phyloP scores from a whole-genome alignment of 208 protist genomes.

The Leishmania braziliensis region DNA sequence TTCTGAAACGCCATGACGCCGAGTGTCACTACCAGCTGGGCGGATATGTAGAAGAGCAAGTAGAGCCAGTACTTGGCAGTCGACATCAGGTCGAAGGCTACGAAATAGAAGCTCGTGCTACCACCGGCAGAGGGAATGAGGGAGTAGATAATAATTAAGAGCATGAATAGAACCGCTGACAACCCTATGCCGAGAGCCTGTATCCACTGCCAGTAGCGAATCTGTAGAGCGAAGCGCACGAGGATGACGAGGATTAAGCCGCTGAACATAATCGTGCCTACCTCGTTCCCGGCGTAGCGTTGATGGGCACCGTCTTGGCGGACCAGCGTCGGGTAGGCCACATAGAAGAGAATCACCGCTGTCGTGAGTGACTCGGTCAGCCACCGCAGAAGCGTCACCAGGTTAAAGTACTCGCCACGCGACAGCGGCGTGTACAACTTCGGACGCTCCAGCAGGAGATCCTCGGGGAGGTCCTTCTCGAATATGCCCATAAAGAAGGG shows the following conservation, averaged over 20 bases:
- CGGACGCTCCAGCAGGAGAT: constrained; percentile 58
- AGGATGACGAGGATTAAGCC: constrained; percentile 76
- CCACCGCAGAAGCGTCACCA: constrained; percentile 53
- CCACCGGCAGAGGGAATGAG: constrained; percentile 55
- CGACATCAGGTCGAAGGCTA: constrained; percentile 61
- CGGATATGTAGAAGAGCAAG: constrained; percentile 55
- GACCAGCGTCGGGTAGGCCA: constrained; percentile 50
- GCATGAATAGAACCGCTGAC: constrained; percentile 51
- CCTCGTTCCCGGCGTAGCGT: constrained; percentile 52
- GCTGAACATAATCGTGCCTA: constrained; percentile 71
- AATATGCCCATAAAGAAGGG: constrained; percentile 93
- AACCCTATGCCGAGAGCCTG: constrained; percentile 60
- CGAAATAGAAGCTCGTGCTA: constrained; percentile 68
- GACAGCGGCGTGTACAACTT: constrained; percentile 77
- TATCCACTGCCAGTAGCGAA: constrained; percentile 83
- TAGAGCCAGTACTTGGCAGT: constrained; percentile 82
- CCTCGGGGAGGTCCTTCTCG: constrained; percentile 91
- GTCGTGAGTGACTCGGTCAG: constrained; percentile 59
- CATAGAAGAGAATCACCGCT: constrained; percentile 68
- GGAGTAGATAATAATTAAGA: constrained; percentile 67
- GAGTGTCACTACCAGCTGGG: constrained; percentile 56
- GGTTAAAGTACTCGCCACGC: constrained; percentile 80
- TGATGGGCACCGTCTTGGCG: constrained; percentile 29
- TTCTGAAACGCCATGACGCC: constrained; percentile 60
- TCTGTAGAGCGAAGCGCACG: constrained; percentile 56